Conservation (phyloP, 2,329 filamentous ascomycete species). For the Pseudocercospora crystallina region DNA sequence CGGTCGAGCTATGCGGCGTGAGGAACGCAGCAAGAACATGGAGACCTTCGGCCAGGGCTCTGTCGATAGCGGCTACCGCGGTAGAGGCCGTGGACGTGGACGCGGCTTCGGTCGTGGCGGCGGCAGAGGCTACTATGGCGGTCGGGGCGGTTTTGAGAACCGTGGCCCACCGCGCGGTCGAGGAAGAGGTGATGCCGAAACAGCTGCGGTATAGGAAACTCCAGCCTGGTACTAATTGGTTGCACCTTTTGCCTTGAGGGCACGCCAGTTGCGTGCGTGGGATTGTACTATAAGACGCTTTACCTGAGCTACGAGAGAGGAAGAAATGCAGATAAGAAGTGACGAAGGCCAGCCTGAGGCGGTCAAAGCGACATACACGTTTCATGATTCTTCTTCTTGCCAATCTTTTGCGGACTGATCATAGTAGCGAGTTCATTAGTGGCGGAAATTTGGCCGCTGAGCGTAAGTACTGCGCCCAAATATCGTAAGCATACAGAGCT, state of each 20-base stretch:
- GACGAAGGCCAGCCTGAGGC: not conserved
- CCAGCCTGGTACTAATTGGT: no score
- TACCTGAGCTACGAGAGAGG: conserved; percentile 2
- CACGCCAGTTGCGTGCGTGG: conserved; percentile 3
- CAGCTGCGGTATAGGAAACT: conserved; percentile 15
- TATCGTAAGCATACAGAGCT: not conserved
- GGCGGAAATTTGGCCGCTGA: not conserved
- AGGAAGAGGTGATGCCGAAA: conserved; percentile 21
- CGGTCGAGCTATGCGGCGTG: conserved; percentile 82
- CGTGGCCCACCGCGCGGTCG: conserved; percentile 18
- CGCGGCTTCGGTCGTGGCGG: conserved; percentile 62
- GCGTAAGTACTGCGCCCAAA: not conserved
- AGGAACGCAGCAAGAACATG: conserved; percentile 93
- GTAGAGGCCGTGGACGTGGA: conserved; percentile 75
- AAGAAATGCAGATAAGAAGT: not conserved
- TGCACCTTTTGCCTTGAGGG: not conserved
- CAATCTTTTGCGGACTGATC: not conserved
- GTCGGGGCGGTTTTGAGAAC: conserved; percentile 18
- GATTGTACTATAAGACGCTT: conserved; percentile 4
- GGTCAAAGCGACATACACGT: conserved; percentile 1
- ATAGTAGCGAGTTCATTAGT: not conserved
- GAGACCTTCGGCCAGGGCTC: conserved; percentile 97
- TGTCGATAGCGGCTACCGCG: conserved; percentile 73
- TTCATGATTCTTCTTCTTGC: not conserved
- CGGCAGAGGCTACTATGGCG: conserved; percentile 17